phyloP scores from a whole-genome alignment of 768 basidiomycete species.

The Mycena capillaripes region DNA sequence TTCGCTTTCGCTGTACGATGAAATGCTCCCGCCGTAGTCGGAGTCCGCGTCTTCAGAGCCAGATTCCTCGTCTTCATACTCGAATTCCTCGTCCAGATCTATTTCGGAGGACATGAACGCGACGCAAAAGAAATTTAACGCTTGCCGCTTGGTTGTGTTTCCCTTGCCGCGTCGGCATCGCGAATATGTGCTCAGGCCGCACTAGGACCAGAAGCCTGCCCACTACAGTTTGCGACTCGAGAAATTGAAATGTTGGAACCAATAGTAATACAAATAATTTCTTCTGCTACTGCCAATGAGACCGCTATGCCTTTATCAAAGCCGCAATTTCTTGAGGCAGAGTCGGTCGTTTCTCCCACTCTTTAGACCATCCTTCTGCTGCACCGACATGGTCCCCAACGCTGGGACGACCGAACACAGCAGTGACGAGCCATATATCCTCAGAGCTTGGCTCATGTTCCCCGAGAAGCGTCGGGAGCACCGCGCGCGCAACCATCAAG shows the following conservation, averaged over 20 bases:
- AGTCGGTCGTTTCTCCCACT: conserved; percentile 63
- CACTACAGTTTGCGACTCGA: too few relatives aligned
- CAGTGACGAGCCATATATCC: conserved; percentile 74
- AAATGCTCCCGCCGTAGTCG: conserved; percentile 9
- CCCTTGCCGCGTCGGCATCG: too few relatives aligned
- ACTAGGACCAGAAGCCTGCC: too few relatives aligned
- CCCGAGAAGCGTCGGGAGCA: conserved; percentile 74
- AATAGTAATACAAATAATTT: background rate
- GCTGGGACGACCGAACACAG: conserved; percentile 73
- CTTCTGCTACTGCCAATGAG: background rate
- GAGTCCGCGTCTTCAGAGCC: background rate
- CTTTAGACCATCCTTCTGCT: conserved; percentile 58
- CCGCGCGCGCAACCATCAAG: conserved; percentile 74
- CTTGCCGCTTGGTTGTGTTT: too few relatives aligned
- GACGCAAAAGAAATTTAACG: too few relatives aligned
- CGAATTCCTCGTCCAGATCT: too few relatives aligned
- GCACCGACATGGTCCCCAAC: conserved; percentile 52
- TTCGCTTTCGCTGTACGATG: conserved; percentile 18
- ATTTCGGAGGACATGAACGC: too few relatives aligned
- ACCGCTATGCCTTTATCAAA: conserved; percentile 30
- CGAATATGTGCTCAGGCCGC: too few relatives aligned
- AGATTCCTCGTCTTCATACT: background rate
- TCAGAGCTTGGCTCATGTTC: conserved; percentile 55
- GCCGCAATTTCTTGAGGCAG: conserved; percentile 55
- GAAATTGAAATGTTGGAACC: too few relatives aligned